Base-by-base conservation (phyloP, 805 yeast genomes). In the Saccharomycopsis amapae region DNA sequence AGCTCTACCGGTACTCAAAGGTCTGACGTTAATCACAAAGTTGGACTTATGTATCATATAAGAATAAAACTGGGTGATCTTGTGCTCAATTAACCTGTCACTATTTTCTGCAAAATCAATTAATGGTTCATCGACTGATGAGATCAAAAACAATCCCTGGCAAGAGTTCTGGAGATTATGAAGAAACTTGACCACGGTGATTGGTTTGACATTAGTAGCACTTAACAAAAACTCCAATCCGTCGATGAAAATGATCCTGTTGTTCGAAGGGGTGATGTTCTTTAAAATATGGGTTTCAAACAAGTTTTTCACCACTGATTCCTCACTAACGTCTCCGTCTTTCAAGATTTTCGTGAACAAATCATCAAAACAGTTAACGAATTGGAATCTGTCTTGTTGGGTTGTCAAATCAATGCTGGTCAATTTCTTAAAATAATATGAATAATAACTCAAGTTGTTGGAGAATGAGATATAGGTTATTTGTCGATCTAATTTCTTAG, bases 1-100 rank as follows among this genome's bases (percentile, higher is more conserved):
- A 6, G 53, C 52, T 22, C 46, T n/a, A 3, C 53, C 53, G 7
- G 53, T 50, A 17, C 40, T 36, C 9, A 50, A 42, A 7, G 53
- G 53, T 38, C 40, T 50, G 18, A 50, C 38, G 20, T 38, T 50
- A 4, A 50, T n/a, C 15, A 38, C 37, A 7, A 46, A 12, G 22
- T 40, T 20, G n/a, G 32, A 26, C 30, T 35, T 17, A 23, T 46
- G 48, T 9, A 37, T 20, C 26, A 46, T 19, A n/a, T 30, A 25
- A 1, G 51, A 39, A n/a, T 35, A 43, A n/a, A 42, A 36, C 24
- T 40, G 25, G 10, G 48, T 50, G 22, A 42, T 6, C 31, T 50
- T 46, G 12, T 13, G 12, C 26, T 46, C 48, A 6, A 50, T 31
- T 7, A 38, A 20, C 23, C 22, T 39, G 6, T 5, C 28, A 37